Percentiles rank a stretch among this genome's conserved stretches.
Conservation (phyloP, 495 filamentous ascomycete species). For the Bacidia gigantensis region DNA sequence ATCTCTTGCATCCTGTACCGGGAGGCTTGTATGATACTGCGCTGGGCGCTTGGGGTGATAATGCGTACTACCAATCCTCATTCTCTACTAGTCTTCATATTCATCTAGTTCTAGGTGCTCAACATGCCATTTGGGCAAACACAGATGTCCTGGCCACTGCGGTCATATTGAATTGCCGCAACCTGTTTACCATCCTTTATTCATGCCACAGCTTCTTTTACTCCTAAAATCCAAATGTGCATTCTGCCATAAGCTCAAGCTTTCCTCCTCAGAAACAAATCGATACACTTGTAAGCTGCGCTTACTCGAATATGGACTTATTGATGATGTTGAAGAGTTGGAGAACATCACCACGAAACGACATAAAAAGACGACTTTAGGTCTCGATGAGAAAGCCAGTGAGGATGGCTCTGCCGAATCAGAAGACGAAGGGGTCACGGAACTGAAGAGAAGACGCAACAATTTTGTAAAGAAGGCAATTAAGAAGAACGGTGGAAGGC, state of each 20-base stretch:
- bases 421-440: conserved; percentile 47
- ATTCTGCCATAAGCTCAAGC: conserved; percentile 73
- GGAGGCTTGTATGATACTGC: conserved; percentile 89
- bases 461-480: conserved; percentile 55
- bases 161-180: conserved; percentile 93
- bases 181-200: conserved; percentile 82
- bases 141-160: conserved; percentile 77
- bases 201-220: conserved; percentile 78
- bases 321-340: conserved; percentile 57
- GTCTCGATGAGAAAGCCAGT: conserved; percentile 30
- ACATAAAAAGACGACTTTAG: conserved; percentile 11
- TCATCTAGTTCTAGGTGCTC: conserved; percentile 49
- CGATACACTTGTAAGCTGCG: conserved; percentile 71
- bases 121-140: conserved; percentile 68
- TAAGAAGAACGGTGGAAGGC: conserved; percentile 33
- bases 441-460: conserved; percentile 36
- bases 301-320: conserved; percentile 70
- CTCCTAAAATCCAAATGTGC: conserved; percentile 75
- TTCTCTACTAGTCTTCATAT: conserved; percentile 4
- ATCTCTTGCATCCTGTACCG: conserved; percentile 67
- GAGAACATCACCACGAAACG: conserved; percentile 35
- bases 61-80: conserved; percentile 42
- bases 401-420: conserved; percentile 39
- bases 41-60: conserved; percentile 78
- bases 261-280: conserved; percentile 59